Conservation (phyloP, 2,329 filamentous ascomycete species). For the Decorospora gaudefroyi region DNA sequence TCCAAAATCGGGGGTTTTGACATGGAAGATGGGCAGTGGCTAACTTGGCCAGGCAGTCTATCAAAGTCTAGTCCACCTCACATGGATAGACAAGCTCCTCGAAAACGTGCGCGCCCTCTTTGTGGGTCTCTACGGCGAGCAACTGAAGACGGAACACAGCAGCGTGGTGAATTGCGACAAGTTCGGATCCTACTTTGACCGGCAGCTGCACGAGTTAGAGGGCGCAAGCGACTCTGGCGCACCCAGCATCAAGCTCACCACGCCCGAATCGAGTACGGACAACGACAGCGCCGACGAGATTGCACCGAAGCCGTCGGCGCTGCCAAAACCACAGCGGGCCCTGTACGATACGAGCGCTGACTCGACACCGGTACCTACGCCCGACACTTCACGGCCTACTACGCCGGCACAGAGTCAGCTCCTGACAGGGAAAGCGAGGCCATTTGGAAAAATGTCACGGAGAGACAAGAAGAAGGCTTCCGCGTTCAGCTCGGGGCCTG, state of each 20-base stretch:
- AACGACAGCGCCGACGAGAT: slow-evolving; percentile 56
- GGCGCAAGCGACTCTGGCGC: slow-evolving; percentile 53
- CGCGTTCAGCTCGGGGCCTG: slow-evolving; percentile 59
- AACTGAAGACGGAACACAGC: slow-evolving; percentile 79
- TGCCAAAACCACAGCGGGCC: slow-evolving; percentile 51
- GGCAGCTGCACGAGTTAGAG: slow-evolving; percentile 83
- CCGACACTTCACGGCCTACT: slow-evolving; percentile 75
- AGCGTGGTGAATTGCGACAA: slow-evolving; percentile 73
- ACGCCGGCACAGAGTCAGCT: slow-evolving; percentile 72
- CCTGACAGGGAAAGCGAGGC: slow-evolving; percentile 73
- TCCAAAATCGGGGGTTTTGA: not conserved
- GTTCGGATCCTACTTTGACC: slow-evolving; percentile 93
- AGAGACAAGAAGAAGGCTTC: slow-evolving; percentile 73
- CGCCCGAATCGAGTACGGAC: slow-evolving; percentile 57
- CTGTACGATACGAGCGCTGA: slow-evolving; percentile 63
- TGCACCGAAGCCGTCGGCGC: slow-evolving; percentile 57
- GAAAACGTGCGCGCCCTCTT: slow-evolving; percentile 95
- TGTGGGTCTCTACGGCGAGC: slow-evolving; percentile 83
- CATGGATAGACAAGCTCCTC: slow-evolving; percentile 95
- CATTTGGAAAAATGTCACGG: slow-evolving; percentile 73
- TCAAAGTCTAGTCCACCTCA: slow-evolving; percentile 89
- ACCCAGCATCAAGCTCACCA: slow-evolving; percentile 50
- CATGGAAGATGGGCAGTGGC: slow-evolving; percentile 2
- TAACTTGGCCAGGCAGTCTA: slow-evolving; percentile 76
- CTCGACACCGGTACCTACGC: slow-evolving; percentile 70